Evolutionary conservation across 2,329 filamentous ascomycete species (phyloP), one percentile per base, ranked within the genome.

Genomic region (Rugonectria rugulosa): DNA sequence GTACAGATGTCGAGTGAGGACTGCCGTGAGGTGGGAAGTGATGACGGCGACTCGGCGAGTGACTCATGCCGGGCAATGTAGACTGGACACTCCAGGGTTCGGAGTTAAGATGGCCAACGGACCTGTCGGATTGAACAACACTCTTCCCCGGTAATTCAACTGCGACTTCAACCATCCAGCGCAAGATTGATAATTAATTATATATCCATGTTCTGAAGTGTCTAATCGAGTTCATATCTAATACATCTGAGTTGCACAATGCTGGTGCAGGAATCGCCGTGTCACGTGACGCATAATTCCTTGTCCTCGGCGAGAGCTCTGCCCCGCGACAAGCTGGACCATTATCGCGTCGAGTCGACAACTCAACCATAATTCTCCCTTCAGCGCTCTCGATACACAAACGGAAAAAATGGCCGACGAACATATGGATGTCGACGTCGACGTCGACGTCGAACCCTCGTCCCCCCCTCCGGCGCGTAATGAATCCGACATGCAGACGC

Each of bases 401-500:
- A 20, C 24, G 19, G 26, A 31, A 15, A 63, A 37, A 36, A 85
- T 84, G 82, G 76, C 81, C 21, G 81, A 84, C 70, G 73, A 76
- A 43, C 79, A 86, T 57, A 87, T 88, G 85, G 85, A 87, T 27
- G 64, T 87, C 53, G 66, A 65, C 40, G 65, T 86, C 58, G 66
- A 65, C 40, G 65, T 86, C 58, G 84, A 87, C 46, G 60, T 57
- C 44, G 61, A n/a, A n/a, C n/a, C 61, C 34, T 70, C 68, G 10
- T 66, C 72, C 50, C 69, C 71, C 50, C 68, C 75, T 50, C 76
- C 79, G 57, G 72, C 76, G 53, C 75, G 74, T 65, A 83, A 84
- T 67, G 79, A 84, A 60, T 77, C 79, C 66, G 86, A 89, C 69
- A 89, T 91, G 81, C 86, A 86, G 68, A 93, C 90, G 6, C 83